Evolutionary conservation across 768 basidiomycete species (phyloP).

Genomic region (Pleurotus pulmonarius): DNA sequence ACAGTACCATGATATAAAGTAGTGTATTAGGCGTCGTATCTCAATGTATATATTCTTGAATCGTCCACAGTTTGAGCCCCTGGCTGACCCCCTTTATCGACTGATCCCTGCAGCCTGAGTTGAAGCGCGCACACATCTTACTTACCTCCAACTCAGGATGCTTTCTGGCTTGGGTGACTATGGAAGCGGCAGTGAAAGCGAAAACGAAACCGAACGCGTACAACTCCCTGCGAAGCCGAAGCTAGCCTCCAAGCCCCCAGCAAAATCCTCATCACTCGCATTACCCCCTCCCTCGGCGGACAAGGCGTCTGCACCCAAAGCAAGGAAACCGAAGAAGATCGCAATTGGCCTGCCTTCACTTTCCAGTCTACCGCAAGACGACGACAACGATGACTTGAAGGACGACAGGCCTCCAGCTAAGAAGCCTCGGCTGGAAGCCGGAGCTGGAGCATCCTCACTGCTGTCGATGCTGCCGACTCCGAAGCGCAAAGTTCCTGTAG

Average conservation of each 20-base stretch:
- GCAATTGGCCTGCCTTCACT: constrained; percentile 55
- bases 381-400: constrained; percentile 31
- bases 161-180: constrained; percentile 72
- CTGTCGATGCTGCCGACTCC: constrained; percentile 76
- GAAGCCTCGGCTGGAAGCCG: constrained; percentile 47
- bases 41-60: too few species aligned
- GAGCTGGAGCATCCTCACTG: constrained; percentile 62
- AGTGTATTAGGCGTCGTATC: too few species aligned
- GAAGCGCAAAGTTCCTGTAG: constrained; percentile 48
- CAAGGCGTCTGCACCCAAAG: constrained; percentile 19
- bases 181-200: constrained; percentile 63
- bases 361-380: constrained; percentile 26
- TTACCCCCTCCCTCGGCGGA: constrained; percentile 14
- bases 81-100: too few species aligned
- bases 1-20: background rate
- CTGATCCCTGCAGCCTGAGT: too few species aligned
- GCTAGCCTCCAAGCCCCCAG: constrained; percentile 26
- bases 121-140: too few species aligned
- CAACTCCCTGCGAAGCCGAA: constrained; percentile 10
- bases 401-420: constrained; percentile 53
- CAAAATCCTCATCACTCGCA: constrained; percentile 14
- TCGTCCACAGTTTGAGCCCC: too few species aligned
- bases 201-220: constrained; percentile 20
- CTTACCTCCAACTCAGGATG: constrained; percentile 33
- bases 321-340: constrained; percentile 57